Conservation (phyloP, 371 early-diverging fungal species). For the Actinomortierella wolfii region DNA sequence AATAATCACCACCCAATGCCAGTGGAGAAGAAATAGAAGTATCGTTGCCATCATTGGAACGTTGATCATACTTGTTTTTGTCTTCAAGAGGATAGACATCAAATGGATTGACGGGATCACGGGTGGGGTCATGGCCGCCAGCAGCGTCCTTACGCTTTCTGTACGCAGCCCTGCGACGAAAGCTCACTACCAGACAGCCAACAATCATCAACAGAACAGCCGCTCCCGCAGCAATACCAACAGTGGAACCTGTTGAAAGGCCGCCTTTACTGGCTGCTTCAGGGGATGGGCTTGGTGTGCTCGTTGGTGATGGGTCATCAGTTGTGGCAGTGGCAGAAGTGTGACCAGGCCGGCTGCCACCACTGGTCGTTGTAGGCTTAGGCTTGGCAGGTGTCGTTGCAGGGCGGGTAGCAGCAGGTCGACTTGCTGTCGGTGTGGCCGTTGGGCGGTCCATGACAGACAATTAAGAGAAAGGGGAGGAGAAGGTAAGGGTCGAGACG, state of each 20-base stretch:
- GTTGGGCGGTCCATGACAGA: too few relatives aligned
- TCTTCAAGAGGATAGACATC: slow-evolving; percentile 16
- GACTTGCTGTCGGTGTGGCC: too few relatives aligned
- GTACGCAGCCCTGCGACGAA: slow-evolving; percentile 3
- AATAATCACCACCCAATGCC: too few relatives aligned
- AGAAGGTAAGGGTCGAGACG: too few relatives aligned
- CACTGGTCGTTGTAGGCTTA: too few relatives aligned
- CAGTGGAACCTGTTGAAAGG: slow-evolving; percentile 24
- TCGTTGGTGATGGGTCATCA: neutral
- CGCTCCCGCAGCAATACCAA: slow-evolving; percentile 28
- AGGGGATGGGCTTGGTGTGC: slow-evolving; percentile 3
- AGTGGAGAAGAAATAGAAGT: too few relatives aligned
- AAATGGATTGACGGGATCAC: slow-evolving; percentile 39
- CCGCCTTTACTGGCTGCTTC: slow-evolving; percentile 2
- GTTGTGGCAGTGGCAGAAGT: neutral
- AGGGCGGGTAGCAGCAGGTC: too few relatives aligned
- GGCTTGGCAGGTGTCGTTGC: too few relatives aligned
- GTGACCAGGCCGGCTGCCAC: neutral
- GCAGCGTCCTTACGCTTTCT: slow-evolving; percentile 16
- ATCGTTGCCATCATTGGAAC: neutral
- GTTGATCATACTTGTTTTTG: slow-evolving; percentile 17
- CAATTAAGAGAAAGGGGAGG: too few relatives aligned
- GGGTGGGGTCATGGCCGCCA: slow-evolving; percentile 20
- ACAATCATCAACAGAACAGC: slow-evolving; percentile 28
- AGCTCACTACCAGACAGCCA: slow-evolving; percentile 2